These are phyloP conservation scores for Xylaria venustula DNA, from an alignment of 495 filamentous ascomycete genomes.

Conservation along the genomic window DNA sequence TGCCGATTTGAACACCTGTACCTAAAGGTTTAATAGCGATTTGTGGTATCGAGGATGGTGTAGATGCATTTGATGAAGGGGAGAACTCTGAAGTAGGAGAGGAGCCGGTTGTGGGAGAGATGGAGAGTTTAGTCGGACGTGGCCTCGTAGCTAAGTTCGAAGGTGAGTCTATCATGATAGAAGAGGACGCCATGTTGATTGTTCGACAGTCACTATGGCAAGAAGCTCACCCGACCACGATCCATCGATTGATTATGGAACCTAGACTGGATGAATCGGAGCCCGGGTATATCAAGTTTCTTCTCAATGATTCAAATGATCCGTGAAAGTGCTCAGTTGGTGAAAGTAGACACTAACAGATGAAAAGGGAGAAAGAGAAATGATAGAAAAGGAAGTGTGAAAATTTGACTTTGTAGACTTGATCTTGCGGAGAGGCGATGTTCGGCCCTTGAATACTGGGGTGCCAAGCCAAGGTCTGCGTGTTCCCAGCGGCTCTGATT, in stretches of 20 bases:
- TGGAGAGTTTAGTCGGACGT: conserved; percentile 27
- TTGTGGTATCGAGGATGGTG: conserved; percentile 23
- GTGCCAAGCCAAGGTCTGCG: background rate
- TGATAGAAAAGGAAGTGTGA: background rate
- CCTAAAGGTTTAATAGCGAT: conserved; percentile 25
- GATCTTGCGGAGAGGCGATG: background rate
- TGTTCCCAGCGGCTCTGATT: background rate
- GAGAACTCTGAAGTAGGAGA: conserved; percentile 28
- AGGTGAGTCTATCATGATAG: conserved; percentile 6
- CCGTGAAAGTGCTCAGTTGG: background rate
- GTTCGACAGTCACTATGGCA: background rate
- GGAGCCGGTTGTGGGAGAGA: conserved; percentile 27
- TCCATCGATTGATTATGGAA: conserved; percentile 13
- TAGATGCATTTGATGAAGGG: conserved; percentile 27
- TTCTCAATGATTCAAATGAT: background rate
- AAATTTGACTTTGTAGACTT: background rate
- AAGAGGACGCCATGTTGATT: conserved; percentile 27
- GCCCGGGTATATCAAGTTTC: background rate
- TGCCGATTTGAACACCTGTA: conserved; percentile 7
- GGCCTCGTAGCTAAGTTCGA: background rate
- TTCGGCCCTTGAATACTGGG: conserved; percentile 1
- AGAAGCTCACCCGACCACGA: background rate
- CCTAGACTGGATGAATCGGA: background rate
- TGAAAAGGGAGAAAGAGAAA: background rate
- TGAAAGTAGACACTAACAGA: background rate